Percentiles rank a stretch among this genome's conserved stretches.
Evolutionary conservation across 768 basidiomycete genomes (phyloP).

Genomic region (Termitomyces titanicus): DNA sequence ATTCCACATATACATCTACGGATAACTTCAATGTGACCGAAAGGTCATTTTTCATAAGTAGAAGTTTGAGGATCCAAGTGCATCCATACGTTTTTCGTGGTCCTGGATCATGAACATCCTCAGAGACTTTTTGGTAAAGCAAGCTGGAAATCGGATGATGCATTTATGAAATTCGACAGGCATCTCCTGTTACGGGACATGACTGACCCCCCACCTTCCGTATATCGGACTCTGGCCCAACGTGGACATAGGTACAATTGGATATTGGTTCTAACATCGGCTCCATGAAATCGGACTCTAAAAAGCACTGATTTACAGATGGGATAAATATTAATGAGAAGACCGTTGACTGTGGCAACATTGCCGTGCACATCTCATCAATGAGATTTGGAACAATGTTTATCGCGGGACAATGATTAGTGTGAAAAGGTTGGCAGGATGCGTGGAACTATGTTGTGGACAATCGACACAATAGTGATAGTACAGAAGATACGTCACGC

Average conservation of each 20-base stretch:
- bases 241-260: background rate
- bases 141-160: no score
- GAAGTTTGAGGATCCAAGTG: no score
- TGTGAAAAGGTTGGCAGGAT: background rate
- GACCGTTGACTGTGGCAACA: background rate
- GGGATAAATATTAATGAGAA: background rate
- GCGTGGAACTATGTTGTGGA: background rate
- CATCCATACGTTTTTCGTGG: no score
- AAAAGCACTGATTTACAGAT: background rate
- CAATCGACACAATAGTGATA: slow-evolving; percentile 2
- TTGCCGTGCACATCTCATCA: background rate
- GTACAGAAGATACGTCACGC: slow-evolving; percentile 1
- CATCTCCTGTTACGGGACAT: background rate
- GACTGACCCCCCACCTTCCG: background rate
- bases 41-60: no score
- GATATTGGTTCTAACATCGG: background rate
- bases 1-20: background rate
- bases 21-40: background rate
- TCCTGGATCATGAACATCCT: no score
- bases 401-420: background rate
- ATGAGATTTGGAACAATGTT: background rate
- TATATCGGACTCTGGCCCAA: background rate
- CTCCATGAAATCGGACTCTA: background rate
- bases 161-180: background rate
- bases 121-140: no score